phyloP scores from a whole-genome alignment of 345 rosid genomes.

The Populus simonii region DNA sequence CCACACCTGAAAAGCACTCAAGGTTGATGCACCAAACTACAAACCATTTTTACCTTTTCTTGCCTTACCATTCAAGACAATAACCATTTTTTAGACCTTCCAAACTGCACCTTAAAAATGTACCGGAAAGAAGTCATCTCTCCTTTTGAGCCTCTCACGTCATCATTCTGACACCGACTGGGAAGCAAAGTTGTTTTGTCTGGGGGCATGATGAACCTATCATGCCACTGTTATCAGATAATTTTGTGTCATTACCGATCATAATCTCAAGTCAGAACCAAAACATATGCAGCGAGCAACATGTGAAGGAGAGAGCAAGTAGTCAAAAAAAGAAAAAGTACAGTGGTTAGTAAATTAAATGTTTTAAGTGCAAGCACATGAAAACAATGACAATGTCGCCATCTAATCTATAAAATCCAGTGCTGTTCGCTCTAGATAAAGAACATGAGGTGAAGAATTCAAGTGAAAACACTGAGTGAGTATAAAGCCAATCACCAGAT shows the following conservation, averaged over 20 bases:
- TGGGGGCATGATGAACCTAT: neutral
- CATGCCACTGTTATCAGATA: neutral
- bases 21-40: slow-evolving; percentile 18
- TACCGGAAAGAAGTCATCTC: neutral
- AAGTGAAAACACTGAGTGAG: slow-evolving; percentile 21
- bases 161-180: slow-evolving; percentile 2
- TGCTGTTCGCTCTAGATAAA: slow-evolving; percentile 31
- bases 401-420: slow-evolving; percentile 23
- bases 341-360: slow-evolving; percentile 32
- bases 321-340: neutral
- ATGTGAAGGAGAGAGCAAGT: slow-evolving; percentile 13
- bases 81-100: neutral
- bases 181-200: neutral
- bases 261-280: neutral
- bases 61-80: slow-evolving; percentile 25
- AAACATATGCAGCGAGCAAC: slow-evolving; percentile 14
- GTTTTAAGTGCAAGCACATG: slow-evolving; percentile 46
- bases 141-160: neutral
- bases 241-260: slow-evolving; percentile 3
- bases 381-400: slow-evolving; percentile 33
- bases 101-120: neutral
- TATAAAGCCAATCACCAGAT: slow-evolving; percentile 25
- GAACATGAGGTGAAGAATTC: slow-evolving; percentile 42
- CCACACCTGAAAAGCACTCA: slow-evolving; percentile 13
- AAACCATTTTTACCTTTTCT: neutral